Evolutionary conservation across 257 asterid species (phyloP), one percentile per base, ranked within the genome.

Genomic region (Przewalskia tangutica): DNA sequence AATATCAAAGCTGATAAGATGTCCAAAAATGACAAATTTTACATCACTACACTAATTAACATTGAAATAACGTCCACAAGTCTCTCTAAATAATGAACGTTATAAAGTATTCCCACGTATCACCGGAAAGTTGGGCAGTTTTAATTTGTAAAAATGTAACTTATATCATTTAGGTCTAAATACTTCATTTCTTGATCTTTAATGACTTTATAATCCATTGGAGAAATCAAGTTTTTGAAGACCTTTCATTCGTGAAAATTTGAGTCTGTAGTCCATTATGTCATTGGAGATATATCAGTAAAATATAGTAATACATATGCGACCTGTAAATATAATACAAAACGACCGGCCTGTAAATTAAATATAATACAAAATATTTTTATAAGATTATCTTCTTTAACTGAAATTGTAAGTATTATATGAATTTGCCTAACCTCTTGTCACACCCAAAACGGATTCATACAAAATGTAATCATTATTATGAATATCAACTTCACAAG

Each of bases 11-110:
- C 20, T 6, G 10, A 73, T 23, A 14, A 13, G 79, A 11, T 73
- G 18, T 71, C 32, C 2, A 18, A 44, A 70, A 70, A 77, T 53
- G 85, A 77, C 88, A 88, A 88, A 84, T 51, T 77, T 54, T 66
- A 16, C 27, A 83, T 82, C 68, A 77, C 36, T 27, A 16, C 75
- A 23, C 66, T 80, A 36, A 83, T 56, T 62, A 79, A 54, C 32
- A 55, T 82, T 56, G 81, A 77, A 71, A 78, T 56, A 14, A 77
- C 81, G 55, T 42, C 54, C 84, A 82, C 85, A 77, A 48, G 4
- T 71, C 56, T 4, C 6, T 7, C 50, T 38, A 42, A 77, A 38
- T 3, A n/a, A n/a, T 62, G 6, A n/a, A 55, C 54, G 17, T 1
- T 36, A 80, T 4, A 36, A 65, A 53, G 42, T 62, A 18, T n/a